Base-by-base conservation (phyloP, 345 rosid genomes). In the Arabidopsis arenosa region DNA sequence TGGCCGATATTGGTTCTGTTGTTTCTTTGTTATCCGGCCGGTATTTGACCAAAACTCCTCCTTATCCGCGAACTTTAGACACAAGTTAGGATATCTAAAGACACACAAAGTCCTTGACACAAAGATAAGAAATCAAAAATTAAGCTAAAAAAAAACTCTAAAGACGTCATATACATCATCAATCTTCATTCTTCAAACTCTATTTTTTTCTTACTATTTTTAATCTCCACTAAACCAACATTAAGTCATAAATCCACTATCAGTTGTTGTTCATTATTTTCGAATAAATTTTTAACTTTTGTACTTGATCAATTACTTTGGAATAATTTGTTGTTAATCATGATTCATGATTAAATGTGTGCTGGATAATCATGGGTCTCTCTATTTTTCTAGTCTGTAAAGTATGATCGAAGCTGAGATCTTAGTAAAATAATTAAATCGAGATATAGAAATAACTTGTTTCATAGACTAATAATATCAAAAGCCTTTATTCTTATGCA, bases 311-410 rank as follows among this genome's bases (percentile, higher is more conserved):
- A 64, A 77, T 54, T 44, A 11, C 63, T 70, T 55, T 45, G 47
- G 66, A 70, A 55, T 56, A 55, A 28, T 8, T 47, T 45, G 36
- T 63, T 54, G 28, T 21, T 49, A 47, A 71, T 71, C 67, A 72
- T 77, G 61, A 67, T 66, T 57, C 74, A 67, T 75, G 73, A 57
- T 77, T 58, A 45, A 33, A 72, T 77, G 73, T 65, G 63, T 73
- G 63, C 55, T 77, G 81, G 56, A 77, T 58, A 66, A 72, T 72
- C 73, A 77, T 77, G 81, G 76, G 76, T 64, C 47, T 64, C 47
- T 58, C 68, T 51, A 5, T n/a, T 52, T 72, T 66, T 66, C 76
- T 58, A 65, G 63, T 47, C 77, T 66, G 81, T 78, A 78, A 78
- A 78, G 73, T 72, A 59, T 48, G 18, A 36, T 70, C 10, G 37